phyloP scores from a whole-genome alignment of 2,329 filamentous ascomycete species.

The Microcyclospora pomicola region DNA sequence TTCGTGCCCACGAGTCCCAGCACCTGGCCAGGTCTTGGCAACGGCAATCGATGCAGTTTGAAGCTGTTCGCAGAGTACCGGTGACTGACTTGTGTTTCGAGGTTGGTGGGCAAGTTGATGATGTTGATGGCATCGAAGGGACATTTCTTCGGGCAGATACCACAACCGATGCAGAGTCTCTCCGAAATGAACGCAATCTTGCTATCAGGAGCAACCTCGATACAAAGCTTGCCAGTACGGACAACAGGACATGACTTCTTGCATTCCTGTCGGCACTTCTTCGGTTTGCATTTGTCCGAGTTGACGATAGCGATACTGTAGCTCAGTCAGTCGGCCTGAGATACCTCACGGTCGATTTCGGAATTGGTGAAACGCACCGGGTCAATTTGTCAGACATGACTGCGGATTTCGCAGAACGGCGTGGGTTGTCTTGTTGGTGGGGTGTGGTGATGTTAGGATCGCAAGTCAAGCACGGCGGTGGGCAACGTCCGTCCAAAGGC shows the following conservation, averaged over 20 bases:
- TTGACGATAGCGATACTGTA: slow-evolving; percentile 95
- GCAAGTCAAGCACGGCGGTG: background rate
- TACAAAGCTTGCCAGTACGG: slow-evolving; percentile 91
- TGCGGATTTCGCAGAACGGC: background rate
- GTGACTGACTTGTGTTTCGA: slow-evolving; percentile 95
- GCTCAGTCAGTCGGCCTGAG: slow-evolving; percentile 1
- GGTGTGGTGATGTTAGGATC: background rate
- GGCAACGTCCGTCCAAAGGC: background rate
- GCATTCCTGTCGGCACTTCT: slow-evolving; percentile 99
- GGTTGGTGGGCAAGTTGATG: slow-evolving; percentile 98
- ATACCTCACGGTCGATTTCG: slow-evolving; percentile 3
- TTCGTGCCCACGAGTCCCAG: slow-evolving; percentile 95
- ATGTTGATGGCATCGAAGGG: slow-evolving; percentile 98
- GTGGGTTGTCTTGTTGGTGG: background rate
- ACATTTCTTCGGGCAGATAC: slow-evolving; percentile 99
- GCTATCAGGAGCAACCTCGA: slow-evolving; percentile 77
- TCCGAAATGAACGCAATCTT: slow-evolving; percentile 98
- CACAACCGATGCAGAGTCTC: slow-evolving; percentile 88
- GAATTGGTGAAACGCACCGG: slow-evolving; percentile 46
- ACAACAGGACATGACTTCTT: slow-evolving; percentile 98
- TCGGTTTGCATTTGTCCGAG: slow-evolving; percentile 58
- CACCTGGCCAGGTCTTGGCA: slow-evolving; percentile 89
- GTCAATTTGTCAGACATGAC: slow-evolving; percentile 88
- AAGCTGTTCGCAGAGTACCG: slow-evolving; percentile 99
- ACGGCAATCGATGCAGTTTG: slow-evolving; percentile 94